These are phyloP conservation scores for Dactylellina sp. DNA, from an alignment of 2,329 filamentous ascomycete species.

Conservation along the genomic window DNA sequence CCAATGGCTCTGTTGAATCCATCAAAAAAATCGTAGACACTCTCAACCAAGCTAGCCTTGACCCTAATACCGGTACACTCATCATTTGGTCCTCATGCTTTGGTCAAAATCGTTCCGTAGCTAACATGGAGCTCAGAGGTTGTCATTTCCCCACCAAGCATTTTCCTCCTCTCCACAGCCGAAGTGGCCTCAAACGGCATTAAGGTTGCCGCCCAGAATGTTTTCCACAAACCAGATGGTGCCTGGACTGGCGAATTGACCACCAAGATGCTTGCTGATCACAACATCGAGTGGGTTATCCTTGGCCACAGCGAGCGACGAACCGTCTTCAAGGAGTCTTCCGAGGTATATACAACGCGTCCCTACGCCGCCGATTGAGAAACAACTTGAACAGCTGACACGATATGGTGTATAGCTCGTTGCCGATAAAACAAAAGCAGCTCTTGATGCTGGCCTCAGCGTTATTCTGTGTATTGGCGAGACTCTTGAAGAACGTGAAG, in stretches of 20 bases:
- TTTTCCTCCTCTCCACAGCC: conserved; percentile 89
- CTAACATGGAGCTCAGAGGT: conserved; percentile 74
- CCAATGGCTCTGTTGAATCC: conserved; percentile 92
- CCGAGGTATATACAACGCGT: conserved; percentile 69
- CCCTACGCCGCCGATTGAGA: too few relatives aligned
- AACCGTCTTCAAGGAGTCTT: conserved; percentile 86
- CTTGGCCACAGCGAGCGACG: conserved; percentile 96
- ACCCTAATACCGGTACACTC: conserved; percentile 76
- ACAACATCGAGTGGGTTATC: conserved; percentile 87
- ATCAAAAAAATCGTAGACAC: conserved; percentile 91
- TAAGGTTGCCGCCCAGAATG: conserved; percentile 93
- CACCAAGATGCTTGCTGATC: conserved; percentile 89
- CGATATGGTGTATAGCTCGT: conserved; percentile 70
- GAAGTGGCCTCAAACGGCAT: conserved; percentile 69
- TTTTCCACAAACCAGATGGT: conserved; percentile 95
- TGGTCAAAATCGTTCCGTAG: background rate
- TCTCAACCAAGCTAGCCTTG: conserved; percentile 86
- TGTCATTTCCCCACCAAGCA: conserved; percentile 87
- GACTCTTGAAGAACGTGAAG: conserved; percentile 89
- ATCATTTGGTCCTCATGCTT: conserved; percentile 13
- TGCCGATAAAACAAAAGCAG: conserved; percentile 92
- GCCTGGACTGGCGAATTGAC: conserved; percentile 98
- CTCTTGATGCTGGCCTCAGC: conserved; percentile 83
- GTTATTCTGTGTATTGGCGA: conserved; percentile 99
- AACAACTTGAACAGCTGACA: too few relatives aligned